Conservation (phyloP, 257 asterid genomes). For the Nicotiana undulata region DNA sequence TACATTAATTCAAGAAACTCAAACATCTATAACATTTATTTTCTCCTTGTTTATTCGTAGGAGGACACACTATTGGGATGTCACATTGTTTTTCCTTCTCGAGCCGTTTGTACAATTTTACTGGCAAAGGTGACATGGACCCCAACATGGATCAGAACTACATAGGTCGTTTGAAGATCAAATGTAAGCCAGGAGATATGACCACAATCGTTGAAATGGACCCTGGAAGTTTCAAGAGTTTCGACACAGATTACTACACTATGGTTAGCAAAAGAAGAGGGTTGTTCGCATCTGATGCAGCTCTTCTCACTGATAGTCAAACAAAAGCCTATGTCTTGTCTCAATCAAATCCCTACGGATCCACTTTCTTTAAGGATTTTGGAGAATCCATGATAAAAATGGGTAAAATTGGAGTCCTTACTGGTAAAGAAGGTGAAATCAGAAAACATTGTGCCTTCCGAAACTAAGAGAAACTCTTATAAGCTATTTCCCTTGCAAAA, state of each 20-base stretch:
- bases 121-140: conserved; percentile 39
- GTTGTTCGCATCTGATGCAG: conserved; percentile 5
- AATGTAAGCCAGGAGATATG: conserved; percentile 25
- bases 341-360: neutral
- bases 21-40: neutral
- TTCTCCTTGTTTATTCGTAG: conserved; percentile 8
- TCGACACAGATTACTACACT: conserved; percentile 13
- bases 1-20: neutral
- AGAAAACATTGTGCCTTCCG: neutral
- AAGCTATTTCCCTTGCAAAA: neutral
- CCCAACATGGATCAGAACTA: conserved; percentile 42
- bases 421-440: neutral
- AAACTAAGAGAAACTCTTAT: neutral
- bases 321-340: neutral
- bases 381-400: neutral
- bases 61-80: conserved; percentile 54
- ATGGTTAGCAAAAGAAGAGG: conserved; percentile 1
- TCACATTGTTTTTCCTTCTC: conserved; percentile 44
- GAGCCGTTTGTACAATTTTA: conserved; percentile 43
- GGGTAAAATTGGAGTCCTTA: conserved; percentile 1
- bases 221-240: conserved; percentile 30
- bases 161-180: conserved; percentile 13
- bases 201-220: conserved; percentile 40
- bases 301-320: neutral
- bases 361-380: conserved; percentile 9